A percentile compares a stretch with the other conserved stretches of the same genome.
Evolutionary conservation across 2,329 filamentous ascomycete genomes (phyloP).

Genomic region (Chaetothyriales sp.): DNA sequence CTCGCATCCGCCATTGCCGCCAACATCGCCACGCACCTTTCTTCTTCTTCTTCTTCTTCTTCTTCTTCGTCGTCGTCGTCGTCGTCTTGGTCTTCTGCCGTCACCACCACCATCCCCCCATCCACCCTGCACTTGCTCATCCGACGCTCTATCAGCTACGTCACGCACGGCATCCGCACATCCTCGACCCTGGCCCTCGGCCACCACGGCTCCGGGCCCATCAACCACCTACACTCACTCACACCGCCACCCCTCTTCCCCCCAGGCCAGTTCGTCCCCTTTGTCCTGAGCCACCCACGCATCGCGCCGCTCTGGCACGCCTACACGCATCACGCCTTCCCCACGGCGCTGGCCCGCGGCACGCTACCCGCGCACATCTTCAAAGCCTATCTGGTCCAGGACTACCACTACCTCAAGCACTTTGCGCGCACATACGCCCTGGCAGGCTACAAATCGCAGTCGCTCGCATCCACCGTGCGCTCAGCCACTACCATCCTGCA

Average conservation of each 20-base stretch:
- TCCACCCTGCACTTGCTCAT: constrained; percentile 18
- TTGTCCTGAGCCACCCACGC: constrained; percentile 60
- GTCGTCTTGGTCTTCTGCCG: constrained; percentile 1
- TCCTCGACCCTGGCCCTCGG: constrained; percentile 34
- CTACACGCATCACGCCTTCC: constrained; percentile 73
- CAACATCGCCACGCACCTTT: constrained; percentile 35
- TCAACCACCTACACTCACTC: constrained; percentile 54
- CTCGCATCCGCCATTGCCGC: constrained; percentile 63
- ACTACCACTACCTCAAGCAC: constrained; percentile 83
- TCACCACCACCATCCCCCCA: constrained; percentile 31
- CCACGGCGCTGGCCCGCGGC: constrained; percentile 60
- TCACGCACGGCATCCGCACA: constrained; percentile 48
- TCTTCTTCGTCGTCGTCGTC: too few species aligned
- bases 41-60: neutral
- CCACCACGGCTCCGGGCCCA: constrained; percentile 44
- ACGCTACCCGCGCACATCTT: constrained; percentile 63
- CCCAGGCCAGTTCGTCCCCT: constrained; percentile 65
- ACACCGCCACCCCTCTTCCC: constrained; percentile 44
- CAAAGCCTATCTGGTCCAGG: constrained; percentile 79
- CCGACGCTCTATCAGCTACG: constrained; percentile 43
- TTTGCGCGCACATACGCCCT: constrained; percentile 79
- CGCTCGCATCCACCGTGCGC: constrained; percentile 56
- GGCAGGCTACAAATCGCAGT: constrained; percentile 70
- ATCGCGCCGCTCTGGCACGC: constrained; percentile 60
- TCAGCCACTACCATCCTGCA: constrained; percentile 60